Percentiles rank a stretch among this genome's conserved stretches.
These are phyloP conservation scores for Crithidia acanthocephali DNA, from an alignment of 208 protist genomes.

Conservation along the genomic window DNA sequence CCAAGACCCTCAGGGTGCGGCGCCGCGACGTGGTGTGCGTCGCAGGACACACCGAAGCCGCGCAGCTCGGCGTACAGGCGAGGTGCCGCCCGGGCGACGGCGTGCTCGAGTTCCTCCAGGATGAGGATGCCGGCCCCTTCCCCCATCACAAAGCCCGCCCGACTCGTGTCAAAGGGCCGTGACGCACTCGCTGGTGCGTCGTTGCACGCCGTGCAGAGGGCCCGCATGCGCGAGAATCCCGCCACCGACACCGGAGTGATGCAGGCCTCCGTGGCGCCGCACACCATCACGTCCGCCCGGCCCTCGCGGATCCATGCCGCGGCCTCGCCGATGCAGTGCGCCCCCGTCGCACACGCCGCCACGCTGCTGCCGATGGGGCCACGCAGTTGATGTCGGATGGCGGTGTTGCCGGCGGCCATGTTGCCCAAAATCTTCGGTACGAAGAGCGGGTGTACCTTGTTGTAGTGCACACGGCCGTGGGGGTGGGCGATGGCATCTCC, in stretches of 20 bases:
- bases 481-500: slow-evolving; percentile 15
- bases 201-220: slow-evolving; percentile 95
- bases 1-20: slow-evolving; percentile 92
- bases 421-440: slow-evolving; percentile 98
- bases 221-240: slow-evolving; percentile 94
- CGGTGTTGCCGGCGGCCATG: slow-evolving; percentile 93
- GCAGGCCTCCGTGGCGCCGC: slow-evolving; percentile 95
- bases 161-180: slow-evolving; percentile 93
- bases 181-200: slow-evolving; percentile 84
- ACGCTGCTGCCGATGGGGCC: slow-evolving; percentile 94
- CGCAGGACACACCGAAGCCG: slow-evolving; percentile 89
- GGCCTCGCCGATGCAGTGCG: slow-evolving; percentile 97
- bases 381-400: slow-evolving; percentile 87
- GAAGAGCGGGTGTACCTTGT: slow-evolving; percentile 92
- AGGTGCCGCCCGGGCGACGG: slow-evolving; percentile 56
- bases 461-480: slow-evolving; percentile 36
- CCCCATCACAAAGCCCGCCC: slow-evolving; percentile 97
- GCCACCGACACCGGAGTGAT: slow-evolving; percentile 93
- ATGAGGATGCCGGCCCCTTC: slow-evolving; percentile 97
- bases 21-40: slow-evolving; percentile 96
- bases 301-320: slow-evolving; percentile 81
- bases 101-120: slow-evolving; percentile 93
- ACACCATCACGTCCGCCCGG: slow-evolving; percentile 90
- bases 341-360: slow-evolving; percentile 98
- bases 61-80: slow-evolving; percentile 92